Base-by-base conservation (phyloP, 129 eudicot genomes). In the Escallonia rubra region DNA sequence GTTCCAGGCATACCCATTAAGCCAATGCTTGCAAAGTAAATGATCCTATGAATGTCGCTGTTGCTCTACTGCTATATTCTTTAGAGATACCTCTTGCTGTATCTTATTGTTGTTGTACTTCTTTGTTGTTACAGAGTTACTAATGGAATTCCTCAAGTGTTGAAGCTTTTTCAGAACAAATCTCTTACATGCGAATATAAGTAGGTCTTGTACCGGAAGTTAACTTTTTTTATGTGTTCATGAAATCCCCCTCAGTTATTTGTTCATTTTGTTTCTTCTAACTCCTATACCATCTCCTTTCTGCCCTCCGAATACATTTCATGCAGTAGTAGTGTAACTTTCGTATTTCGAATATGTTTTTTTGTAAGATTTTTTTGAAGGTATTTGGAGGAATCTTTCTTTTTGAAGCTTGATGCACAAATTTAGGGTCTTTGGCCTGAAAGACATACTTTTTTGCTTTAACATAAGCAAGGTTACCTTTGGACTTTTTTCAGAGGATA, bases 11-110 rank as follows among this genome's bases (percentile, higher is more conserved):
- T 80, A 82, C 96, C 99, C 41, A 89, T 93, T 68, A 93, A 87
- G 76, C 99, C 99, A 75, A 93, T 93, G 96, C 95, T 93, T 74
- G 99, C 99, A 8, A 89, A 93, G 99, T 92, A 88, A 58, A 48
- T 64, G 66, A 12, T 52, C 60, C n/a, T 75, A 41, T 48, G 2
- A 57, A 51, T 43, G 59, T 49, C 34, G 34, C 34, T 23, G 34
- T 23, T 23, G 34, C 34, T 1, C 34, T 23, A 23, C 34, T 23
- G 34, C 34, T 23, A 23, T 23, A 23, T 23, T 23, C 34, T 23
- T 23, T 23, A 23, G 64, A n/a, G 63, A 40, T 60, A 8, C 12
- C n/a, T 46, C 43, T 45, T 45, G 62, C 49, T 64, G 34, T 67
- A 43, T 56, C 64, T 55, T 2, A 60, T 48, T 44, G 10, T 51